A percentile compares a stretch with the other conserved stretches of the same genome.
phyloP scores from a whole-genome alignment of 2,329 filamentous ascomycete species.

The Botrytis sinoallii region DNA sequence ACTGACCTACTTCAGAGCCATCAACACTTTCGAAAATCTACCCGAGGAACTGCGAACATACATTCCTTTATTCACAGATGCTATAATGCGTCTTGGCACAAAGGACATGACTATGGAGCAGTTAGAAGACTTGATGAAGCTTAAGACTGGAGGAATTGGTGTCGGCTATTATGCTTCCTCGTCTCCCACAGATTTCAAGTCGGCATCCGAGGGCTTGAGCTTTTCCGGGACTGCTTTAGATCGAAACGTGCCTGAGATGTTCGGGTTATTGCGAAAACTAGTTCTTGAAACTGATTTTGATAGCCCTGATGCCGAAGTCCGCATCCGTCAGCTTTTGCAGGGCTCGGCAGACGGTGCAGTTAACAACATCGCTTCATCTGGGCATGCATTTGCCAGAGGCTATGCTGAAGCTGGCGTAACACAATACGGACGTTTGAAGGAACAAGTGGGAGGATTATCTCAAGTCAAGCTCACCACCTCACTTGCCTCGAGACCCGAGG shows the following conservation, averaged over 20 bases:
- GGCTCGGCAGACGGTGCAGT: constrained; percentile 84
- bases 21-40: constrained; percentile 75
- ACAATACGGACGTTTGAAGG: constrained; percentile 65
- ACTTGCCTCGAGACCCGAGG: constrained; percentile 68
- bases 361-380: constrained; percentile 86
- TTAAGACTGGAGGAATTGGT: constrained; percentile 89
- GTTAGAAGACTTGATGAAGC: constrained; percentile 90
- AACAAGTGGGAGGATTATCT: constrained; percentile 86
- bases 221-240: constrained; percentile 87
- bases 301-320: constrained; percentile 72
- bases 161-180: constrained; percentile 81
- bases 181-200: constrained; percentile 67
- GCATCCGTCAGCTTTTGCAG: constrained; percentile 83
- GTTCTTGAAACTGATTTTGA: constrained; percentile 89
- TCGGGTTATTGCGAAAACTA: constrained; percentile 75
- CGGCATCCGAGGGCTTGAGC: constrained; percentile 75
- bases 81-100: constrained; percentile 90
- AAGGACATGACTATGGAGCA: constrained; percentile 87
- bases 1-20: constrained; percentile 89
- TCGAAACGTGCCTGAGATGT: constrained; percentile 86
- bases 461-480: constrained; percentile 82
- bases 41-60: constrained; percentile 81
- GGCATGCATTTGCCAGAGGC: constrained; percentile 80
- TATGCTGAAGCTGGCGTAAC: constrained; percentile 80
- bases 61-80: constrained; percentile 86